Evolutionary conservation across 805 yeast genomes (phyloP).

Genomic region (Isabelozyma gotoi): DNA sequence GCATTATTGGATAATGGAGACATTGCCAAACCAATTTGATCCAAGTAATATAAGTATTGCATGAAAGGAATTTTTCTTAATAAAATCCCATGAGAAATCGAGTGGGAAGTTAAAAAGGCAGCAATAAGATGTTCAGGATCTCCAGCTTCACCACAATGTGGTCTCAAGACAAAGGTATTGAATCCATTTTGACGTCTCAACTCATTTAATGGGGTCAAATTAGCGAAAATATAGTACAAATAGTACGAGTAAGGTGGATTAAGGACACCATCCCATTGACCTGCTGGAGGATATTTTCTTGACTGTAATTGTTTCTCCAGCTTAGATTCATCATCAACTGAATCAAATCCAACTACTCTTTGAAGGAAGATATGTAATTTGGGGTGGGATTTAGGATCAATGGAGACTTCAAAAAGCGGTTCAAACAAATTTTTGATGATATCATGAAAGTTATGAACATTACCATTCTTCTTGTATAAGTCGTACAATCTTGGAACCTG

Average conservation of each 20-base stretch:
- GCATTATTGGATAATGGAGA: constrained; percentile 98
- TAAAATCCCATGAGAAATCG: constrained; percentile 93
- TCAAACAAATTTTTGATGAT: constrained; percentile 75
- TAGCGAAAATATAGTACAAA: constrained; percentile 83
- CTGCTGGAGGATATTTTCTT: constrained; percentile 82
- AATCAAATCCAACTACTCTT: constrained; percentile 95
- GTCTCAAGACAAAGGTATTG: constrained; percentile 91
- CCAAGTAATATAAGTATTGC: constrained; percentile 89
- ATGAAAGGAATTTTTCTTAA: constrained; percentile 92
- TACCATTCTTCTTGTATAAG: constrained; percentile 74
- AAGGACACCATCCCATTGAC: constrained; percentile 69
- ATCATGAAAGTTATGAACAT: constrained; percentile 71
- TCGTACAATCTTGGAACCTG: constrained; percentile 95
- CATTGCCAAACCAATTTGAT: constrained; percentile 97
- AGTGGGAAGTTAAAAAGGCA: constrained; percentile 85
- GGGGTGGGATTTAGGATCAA: constrained; percentile 85
- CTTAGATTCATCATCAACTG: constrained; percentile 97
- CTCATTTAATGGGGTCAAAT: constrained; percentile 80
- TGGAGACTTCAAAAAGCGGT: constrained; percentile 88
- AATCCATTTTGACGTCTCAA: constrained; percentile 75
- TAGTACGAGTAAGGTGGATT: constrained; percentile 99
- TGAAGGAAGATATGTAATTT: constrained; percentile 84
- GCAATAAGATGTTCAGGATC: constrained; percentile 95
- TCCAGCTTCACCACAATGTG: constrained; percentile 99
- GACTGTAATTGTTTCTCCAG: constrained; percentile 74